phyloP scores from a whole-genome alignment of 75 land plant genomes.

The Picea sitchensis region DNA sequence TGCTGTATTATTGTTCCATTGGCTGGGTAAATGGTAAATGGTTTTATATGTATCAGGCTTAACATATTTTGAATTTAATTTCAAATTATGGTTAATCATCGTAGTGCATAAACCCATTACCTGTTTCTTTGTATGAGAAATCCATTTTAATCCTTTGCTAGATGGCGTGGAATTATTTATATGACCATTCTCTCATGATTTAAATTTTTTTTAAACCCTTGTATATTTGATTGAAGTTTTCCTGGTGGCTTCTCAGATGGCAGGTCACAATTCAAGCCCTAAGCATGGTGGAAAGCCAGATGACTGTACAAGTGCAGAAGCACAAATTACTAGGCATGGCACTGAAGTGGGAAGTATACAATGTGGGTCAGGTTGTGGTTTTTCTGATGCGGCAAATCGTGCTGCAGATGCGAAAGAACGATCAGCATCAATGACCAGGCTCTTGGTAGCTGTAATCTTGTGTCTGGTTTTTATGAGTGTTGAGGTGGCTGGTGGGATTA shows the following conservation, averaged over 20 bases:
- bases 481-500: constrained; percentile 42
- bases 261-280: neutral
- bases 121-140: no score
- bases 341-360: constrained; percentile 9
- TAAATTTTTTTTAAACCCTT: no score
- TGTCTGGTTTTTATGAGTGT: constrained; percentile 43
- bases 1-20: no score
- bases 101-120: no score
- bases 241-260: constrained; percentile 8
- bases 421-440: constrained; percentile 20
- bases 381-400: constrained; percentile 18
- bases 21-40: no score
- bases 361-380: constrained; percentile 29
- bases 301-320: neutral
- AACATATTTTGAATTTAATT: no score
- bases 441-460: constrained; percentile 25
- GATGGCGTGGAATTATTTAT: no score
- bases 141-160: no score
- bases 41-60: no score
- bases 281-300: neutral
- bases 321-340: neutral
- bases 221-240: neutral
- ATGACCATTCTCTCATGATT: no score
- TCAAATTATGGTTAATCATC: no score
- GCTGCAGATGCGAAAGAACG: constrained; percentile 25